A percentile compares a stretch with the other conserved stretches of the same genome.
Evolutionary conservation across 148 eudicot species (phyloP).

Genomic region (Rhododendron griersonianum): DNA sequence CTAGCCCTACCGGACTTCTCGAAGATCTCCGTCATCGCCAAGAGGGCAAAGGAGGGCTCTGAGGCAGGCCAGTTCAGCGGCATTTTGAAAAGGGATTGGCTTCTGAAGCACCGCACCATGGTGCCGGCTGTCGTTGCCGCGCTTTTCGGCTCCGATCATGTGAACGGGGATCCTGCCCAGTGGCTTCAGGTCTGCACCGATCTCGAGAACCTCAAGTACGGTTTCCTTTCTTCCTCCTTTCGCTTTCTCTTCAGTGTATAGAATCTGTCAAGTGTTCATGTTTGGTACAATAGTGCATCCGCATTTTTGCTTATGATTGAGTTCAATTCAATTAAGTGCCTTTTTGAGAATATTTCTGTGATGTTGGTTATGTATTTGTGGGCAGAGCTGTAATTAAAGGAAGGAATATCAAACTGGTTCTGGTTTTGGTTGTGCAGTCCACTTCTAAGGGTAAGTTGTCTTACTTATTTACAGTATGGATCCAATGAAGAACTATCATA

Average conservation of each 20-base stretch:
- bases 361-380: conserved; percentile 10
- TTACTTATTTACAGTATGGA: neutral
- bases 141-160: conserved; percentile 47
- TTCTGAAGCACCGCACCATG: conserved; percentile 75
- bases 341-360: neutral
- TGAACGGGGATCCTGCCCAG: conserved; percentile 85
- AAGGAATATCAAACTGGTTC: conserved; percentile 76
- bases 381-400: conserved; percentile 57
- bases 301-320: neutral
- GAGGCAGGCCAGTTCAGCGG: conserved; percentile 31
- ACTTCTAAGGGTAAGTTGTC: conserved; percentile 50
- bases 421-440: conserved; percentile 58
- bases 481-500: neutral
- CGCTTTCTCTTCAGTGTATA: neutral
- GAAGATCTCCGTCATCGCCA: conserved; percentile 55
- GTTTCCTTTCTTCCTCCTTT: neutral
- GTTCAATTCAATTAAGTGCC: neutral
- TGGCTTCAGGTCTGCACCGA: conserved; percentile 81
- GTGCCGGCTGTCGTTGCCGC: conserved; percentile 77
- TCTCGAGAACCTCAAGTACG: conserved; percentile 81
- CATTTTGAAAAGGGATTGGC: conserved; percentile 76
- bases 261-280: neutral
- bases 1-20: conserved; percentile 87
- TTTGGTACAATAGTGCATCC: neutral
- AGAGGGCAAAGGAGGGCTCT: conserved; percentile 19